Conservation (phyloP, 176 grass and related monocot genomes). For the Oryza meyeriana region DNA sequence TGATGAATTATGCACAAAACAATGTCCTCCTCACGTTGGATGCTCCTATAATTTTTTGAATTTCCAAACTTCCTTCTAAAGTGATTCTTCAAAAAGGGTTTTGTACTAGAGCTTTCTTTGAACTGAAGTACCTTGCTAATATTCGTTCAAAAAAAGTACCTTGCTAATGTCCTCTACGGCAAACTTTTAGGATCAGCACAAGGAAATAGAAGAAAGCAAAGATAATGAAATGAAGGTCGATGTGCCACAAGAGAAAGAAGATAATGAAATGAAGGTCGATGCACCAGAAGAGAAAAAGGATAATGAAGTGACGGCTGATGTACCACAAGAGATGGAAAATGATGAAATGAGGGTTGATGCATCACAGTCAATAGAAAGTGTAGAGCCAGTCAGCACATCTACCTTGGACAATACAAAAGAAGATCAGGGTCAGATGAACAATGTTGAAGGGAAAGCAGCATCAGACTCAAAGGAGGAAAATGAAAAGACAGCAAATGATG, state of each 20-base stretch:
- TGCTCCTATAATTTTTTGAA: not conserved
- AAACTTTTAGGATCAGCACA: constrained; percentile 35
- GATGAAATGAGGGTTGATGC: constrained; percentile 27
- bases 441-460: constrained; percentile 40
- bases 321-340: constrained; percentile 24
- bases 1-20: not conserved
- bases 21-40: not conserved
- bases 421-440: constrained; percentile 12
- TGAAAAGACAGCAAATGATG: constrained; percentile 46
- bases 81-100: not conserved
- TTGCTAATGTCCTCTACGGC: not conserved
- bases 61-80: not conserved
- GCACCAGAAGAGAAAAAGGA: constrained; percentile 33
- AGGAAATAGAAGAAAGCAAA: constrained; percentile 32
- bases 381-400: constrained; percentile 25
- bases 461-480: constrained; percentile 40
- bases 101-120: not conserved
- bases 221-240: not conserved
- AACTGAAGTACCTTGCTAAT: not conserved
- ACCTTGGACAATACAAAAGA: constrained; percentile 31
- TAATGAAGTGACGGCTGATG: constrained; percentile 29
- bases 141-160: constrained; percentile 2
- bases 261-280: constrained; percentile 32
- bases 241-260: constrained; percentile 2
- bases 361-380: constrained; percentile 21